Percentiles rank a stretch among this genome's conserved stretches.
Evolutionary conservation across 2,329 filamentous ascomycete species (phyloP).

Genomic region (Claviceps purpurea): DNA sequence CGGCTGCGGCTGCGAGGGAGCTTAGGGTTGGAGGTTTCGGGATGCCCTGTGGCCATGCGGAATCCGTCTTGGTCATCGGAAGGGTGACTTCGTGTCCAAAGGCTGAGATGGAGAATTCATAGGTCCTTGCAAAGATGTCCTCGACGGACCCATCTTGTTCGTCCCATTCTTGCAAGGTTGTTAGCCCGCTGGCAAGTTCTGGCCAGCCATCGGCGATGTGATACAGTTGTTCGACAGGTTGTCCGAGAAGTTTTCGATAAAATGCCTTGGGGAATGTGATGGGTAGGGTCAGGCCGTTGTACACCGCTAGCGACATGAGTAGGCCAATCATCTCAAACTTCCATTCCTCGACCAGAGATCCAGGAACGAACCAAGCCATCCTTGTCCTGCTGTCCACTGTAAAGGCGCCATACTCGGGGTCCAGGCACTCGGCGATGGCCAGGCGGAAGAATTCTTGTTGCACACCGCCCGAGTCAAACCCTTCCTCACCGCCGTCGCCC

Average conservation of each 20-base stretch:
- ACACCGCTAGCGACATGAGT: slow-evolving; percentile 78
- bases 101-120: slow-evolving; percentile 62
- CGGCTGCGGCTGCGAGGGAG: slow-evolving; percentile 7
- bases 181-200: slow-evolving; percentile 61
- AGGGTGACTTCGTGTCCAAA: slow-evolving; percentile 44
- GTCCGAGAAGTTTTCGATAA: slow-evolving; percentile 65
- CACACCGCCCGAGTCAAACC: slow-evolving; percentile 85
- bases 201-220: slow-evolving; percentile 85
- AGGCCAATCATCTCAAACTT: slow-evolving; percentile 84
- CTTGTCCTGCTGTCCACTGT: slow-evolving; percentile 61
- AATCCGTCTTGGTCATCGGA: slow-evolving; percentile 34
- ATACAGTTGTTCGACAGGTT: slow-evolving; percentile 55
- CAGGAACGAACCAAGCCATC: slow-evolving; percentile 80
- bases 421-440: slow-evolving; percentile 64
- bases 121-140: slow-evolving; percentile 72
- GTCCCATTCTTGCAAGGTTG: slow-evolving; percentile 61
- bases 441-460: slow-evolving; percentile 94
- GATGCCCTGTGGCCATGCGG: slow-evolving; percentile 41
- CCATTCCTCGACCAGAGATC: slow-evolving; percentile 69
- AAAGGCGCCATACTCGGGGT: slow-evolving; percentile 69
- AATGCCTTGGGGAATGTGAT: slow-evolving; percentile 77
- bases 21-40: slow-evolving; percentile 15
- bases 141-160: slow-evolving; percentile 62
- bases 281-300: slow-evolving; percentile 84
- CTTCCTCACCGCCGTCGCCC: slow-evolving; percentile 71